These are phyloP conservation scores for Fraxinus angustifolia DNA, from an alignment of 305 asterid genomes.

Conservation along the genomic window DNA sequence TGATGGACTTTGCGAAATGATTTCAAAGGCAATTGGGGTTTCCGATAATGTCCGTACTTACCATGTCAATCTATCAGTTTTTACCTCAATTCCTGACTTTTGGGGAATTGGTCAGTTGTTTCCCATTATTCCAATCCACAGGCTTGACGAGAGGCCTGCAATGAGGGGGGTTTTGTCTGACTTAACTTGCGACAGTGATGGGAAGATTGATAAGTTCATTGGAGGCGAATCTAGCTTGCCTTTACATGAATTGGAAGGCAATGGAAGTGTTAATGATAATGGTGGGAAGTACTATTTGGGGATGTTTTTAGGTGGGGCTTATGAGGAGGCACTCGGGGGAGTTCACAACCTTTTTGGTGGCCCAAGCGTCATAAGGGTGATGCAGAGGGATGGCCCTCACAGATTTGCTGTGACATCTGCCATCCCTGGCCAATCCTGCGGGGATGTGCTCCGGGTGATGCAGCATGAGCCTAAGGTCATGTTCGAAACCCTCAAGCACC, in stretches of 20 bases:
- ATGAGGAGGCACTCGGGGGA: slow-evolving; percentile 92
- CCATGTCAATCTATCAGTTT: slow-evolving; percentile 73
- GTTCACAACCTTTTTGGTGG: slow-evolving; percentile 93
- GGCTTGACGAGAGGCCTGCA: slow-evolving; percentile 65
- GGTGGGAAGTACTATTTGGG: slow-evolving; percentile 65
- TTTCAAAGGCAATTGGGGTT: slow-evolving; percentile 61
- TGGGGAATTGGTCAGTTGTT: slow-evolving; percentile 90
- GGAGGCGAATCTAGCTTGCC: slow-evolving; percentile 90
- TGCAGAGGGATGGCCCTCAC: slow-evolving; percentile 80
- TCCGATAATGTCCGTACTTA: slow-evolving; percentile 60
- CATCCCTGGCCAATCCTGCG: slow-evolving; percentile 70
- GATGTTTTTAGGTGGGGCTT: slow-evolving; percentile 96
- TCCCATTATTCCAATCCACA: slow-evolving; percentile 86
- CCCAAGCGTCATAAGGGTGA: slow-evolving; percentile 76
- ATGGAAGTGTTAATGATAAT: slow-evolving; percentile 26
- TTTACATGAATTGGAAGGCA: slow-evolving; percentile 55
- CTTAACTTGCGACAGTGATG: slow-evolving; percentile 94
- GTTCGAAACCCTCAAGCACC: slow-evolving; percentile 85
- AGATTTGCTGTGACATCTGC: slow-evolving; percentile 78
- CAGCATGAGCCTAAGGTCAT: slow-evolving; percentile 90
- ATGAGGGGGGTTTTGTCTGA: slow-evolving; percentile 69
- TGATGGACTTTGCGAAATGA: slow-evolving; percentile 74
- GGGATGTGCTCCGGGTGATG: slow-evolving; percentile 88
- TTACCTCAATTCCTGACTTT: slow-evolving; percentile 94
- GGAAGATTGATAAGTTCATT: slow-evolving; percentile 81